phyloP scores from a whole-genome alignment of 495 filamentous ascomycete species.

The Sordaria brevicollis region DNA sequence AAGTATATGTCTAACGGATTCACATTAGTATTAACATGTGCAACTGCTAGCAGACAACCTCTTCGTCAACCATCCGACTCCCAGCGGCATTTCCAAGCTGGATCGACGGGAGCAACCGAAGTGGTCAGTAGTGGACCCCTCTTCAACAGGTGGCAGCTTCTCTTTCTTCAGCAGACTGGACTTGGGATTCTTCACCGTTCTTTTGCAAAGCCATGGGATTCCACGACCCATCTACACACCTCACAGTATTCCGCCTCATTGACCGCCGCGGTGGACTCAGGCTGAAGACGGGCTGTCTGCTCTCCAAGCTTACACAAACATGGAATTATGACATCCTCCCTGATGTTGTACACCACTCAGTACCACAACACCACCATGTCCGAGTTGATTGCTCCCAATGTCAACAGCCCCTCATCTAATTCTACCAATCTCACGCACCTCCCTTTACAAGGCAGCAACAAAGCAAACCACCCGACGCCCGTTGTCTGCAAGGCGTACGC shows the following conservation, averaged over 20 bases:
- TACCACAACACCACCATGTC: not conserved
- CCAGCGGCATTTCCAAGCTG: not conserved
- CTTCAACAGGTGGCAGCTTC: not conserved
- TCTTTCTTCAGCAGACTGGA: not conserved
- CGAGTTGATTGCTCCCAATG: not conserved
- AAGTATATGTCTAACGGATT: not conserved
- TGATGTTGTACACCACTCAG: too few species aligned
- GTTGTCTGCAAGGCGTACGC: not conserved
- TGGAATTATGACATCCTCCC: not conserved
- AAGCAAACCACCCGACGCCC: too few species aligned
- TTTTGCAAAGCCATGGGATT: not conserved
- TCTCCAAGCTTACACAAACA: not conserved
- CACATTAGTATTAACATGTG: not conserved
- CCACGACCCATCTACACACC: not conserved
- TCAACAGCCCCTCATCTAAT: too few species aligned
- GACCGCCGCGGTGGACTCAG: not conserved
- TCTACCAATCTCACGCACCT: not conserved
- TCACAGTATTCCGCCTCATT: not conserved
- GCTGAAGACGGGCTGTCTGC: not conserved
- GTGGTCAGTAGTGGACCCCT: not conserved
- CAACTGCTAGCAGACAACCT: not conserved
- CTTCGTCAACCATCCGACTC: not conserved
- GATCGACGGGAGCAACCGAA: not conserved
- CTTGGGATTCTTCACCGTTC: not conserved
- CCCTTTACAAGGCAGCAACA: not conserved